Base-by-base conservation (phyloP, 495 filamentous ascomycete species). In the Talaromyces nanjingensis region DNA sequence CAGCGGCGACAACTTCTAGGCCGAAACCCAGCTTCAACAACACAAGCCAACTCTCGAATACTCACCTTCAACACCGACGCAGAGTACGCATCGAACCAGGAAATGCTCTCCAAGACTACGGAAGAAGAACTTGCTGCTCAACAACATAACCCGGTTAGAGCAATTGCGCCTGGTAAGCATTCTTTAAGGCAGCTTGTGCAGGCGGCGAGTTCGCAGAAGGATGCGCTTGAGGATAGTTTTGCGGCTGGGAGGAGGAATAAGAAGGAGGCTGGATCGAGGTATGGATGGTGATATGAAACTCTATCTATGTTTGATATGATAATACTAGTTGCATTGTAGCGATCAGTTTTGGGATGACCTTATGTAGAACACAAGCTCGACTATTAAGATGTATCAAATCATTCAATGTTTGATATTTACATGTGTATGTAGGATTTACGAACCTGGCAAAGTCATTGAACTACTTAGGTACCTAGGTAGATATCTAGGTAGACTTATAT, bases 101-200 rank as follows among this genome's bases (percentile, higher is more conserved):
- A 77, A 57, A 47, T 75, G 61, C 55, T 64, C 14, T 45, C 56
- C 2, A 58, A 37, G 9, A 66, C 71, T 7, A 68, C 70, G 22
- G 34, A 73, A 49, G 75, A 77, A 12, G 75, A 81, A 25, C 74
- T 94, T 34, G 86, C 92, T 3, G 84, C 87, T 14, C 72, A 83
- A 12, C 85, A 85, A 63, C 91, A 93, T 70, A 92, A 93, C 65
- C 90, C 92, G 2, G 88, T 97, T 24, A 86, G 90, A 64, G 77
- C 89, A 5, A 90, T 97, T 70, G 87, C 88, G n/a, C 86, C 91
- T 1, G 92, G 91, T 57, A 96, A 96, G 76, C 91, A 96, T 73
- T 91, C 84, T 57, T 79, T 97, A 71, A 87, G 89, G 68, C 91
- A 96, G 76, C 78, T 97, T 72, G 89, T 97, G 67, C 91, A 84